Percentiles rank a stretch among this genome's conserved stretches.
Conservation (phyloP, 108 stramenopile species). For the Skeletonema grethae region DNA sequence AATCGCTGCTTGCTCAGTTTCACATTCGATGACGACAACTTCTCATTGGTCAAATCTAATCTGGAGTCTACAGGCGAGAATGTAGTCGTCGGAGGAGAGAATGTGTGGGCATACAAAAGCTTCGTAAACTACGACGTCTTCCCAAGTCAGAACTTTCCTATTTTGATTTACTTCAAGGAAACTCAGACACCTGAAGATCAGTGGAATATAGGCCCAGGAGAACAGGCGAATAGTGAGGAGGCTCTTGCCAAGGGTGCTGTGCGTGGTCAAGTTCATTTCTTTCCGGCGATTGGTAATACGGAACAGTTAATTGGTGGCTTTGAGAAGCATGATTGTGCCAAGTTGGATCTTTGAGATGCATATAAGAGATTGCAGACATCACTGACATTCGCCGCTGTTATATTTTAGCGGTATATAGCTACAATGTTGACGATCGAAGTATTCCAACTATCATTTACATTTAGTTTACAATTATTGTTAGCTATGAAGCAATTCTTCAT, state of each 20-base stretch:
- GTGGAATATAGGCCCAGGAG: slow-evolving; percentile 51
- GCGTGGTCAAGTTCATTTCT: slow-evolving; percentile 68
- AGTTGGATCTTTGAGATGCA: slow-evolving; percentile 17
- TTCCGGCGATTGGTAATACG: slow-evolving; percentile 56
- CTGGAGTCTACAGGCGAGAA: slow-evolving; percentile 57
- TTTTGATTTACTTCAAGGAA: slow-evolving; percentile 80
- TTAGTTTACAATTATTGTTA: too few species aligned
- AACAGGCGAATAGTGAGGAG: slow-evolving; percentile 39
- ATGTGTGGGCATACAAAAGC: slow-evolving; percentile 57
- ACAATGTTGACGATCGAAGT: neutral
- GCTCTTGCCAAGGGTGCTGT: slow-evolving; percentile 48
- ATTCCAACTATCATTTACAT: too few species aligned
- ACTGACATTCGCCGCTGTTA: neutral
- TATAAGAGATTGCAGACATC: neutral
- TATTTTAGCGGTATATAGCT: neutral
- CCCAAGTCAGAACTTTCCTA: slow-evolving; percentile 58
- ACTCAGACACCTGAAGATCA: slow-evolving; percentile 66
- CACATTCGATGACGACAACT: slow-evolving; percentile 58
- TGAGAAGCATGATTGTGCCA: slow-evolving; percentile 51
- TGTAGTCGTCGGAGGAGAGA: slow-evolving; percentile 65
- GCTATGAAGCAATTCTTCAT: too few species aligned
- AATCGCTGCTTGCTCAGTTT: slow-evolving; percentile 20
- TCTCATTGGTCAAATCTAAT: slow-evolving; percentile 52
- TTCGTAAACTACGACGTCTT: slow-evolving; percentile 16
- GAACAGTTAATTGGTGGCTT: slow-evolving; percentile 38